Evolutionary conservation across 257 asterid species (phyloP).

Genomic region (Lycium ferocissimum): DNA sequence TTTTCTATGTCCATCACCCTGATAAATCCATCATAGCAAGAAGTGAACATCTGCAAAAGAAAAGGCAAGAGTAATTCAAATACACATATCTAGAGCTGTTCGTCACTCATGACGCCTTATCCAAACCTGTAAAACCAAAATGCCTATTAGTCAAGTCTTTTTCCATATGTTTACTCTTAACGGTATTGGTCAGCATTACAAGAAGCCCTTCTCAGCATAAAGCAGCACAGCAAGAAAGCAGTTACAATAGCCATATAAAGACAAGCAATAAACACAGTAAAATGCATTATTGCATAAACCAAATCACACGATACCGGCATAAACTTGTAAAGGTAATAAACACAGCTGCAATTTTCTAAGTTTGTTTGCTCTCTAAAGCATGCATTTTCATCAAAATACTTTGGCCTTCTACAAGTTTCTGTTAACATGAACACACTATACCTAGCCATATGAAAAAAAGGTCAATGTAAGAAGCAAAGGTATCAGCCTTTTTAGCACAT

Average conservation of each 20-base stretch:
- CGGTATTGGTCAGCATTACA: neutral
- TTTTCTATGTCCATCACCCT: slow-evolving; percentile 83
- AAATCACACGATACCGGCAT: neutral
- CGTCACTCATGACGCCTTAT: slow-evolving; percentile 13
- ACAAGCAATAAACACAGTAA: neutral
- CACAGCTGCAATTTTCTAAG: neutral
- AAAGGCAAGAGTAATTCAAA: slow-evolving; percentile 20
- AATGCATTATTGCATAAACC: neutral
- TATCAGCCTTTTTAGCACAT: neutral
- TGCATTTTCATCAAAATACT: neutral
- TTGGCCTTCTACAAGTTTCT: too few relatives aligned
- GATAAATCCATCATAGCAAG: slow-evolving; percentile 83
- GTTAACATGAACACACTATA: neutral
- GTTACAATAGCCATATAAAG: neutral
- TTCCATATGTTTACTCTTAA: neutral
- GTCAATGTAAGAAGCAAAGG: neutral
- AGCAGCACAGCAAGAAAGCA: neutral
- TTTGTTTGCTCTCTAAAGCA: neutral
- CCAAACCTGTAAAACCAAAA: neutral
- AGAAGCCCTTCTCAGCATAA: slow-evolving; percentile 1
- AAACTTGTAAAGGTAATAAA: slow-evolving; percentile 20
- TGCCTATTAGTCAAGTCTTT: neutral
- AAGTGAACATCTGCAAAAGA: slow-evolving; percentile 75
- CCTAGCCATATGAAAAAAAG: too few relatives aligned
- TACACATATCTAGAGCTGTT: neutral